Base-by-base conservation (phyloP, 2,329 filamentous ascomycete species). In the Diplodia intermedia region DNA sequence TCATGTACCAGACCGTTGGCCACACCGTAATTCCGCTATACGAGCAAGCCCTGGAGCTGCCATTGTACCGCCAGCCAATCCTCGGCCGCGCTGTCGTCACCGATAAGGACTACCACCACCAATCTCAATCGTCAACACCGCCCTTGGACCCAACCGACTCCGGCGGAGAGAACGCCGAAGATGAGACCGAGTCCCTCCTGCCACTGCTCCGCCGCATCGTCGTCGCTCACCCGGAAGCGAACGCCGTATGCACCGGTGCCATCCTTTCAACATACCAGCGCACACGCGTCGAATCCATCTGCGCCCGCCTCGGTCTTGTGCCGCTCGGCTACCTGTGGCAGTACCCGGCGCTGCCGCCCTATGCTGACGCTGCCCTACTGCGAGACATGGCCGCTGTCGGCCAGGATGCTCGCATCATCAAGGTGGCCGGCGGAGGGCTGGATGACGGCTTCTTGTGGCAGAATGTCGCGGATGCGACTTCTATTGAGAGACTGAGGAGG, bases 1-100 rank as follows among this genome's bases (percentile, higher is more conserved):
- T 95, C 88, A 99, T 99, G 95, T 99, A 98, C 83, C 95, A 99
- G 83, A 99, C 95, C 3, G 92, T 97, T 69, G 95, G 95, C 14
- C 93, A 98, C 79, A 86, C 88, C 68, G 83, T 97, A 20, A 90
- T 98, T 68, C 93, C 94, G 2, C 85, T 97, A 18, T 98, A 97
- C 77, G 89, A 90, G 69, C 79, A 86, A 57, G 93, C 92, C 40
- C 89, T 97, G 1, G 88, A 86, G 0, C 84, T 98, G 40, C 94
- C 94, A 29, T 84, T 99, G 1, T 97, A 95, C 79, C 89, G 95
- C 23, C 87, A 90, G 72, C 83, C 88, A 65, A 97, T 98, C 72
- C 76, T 79, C 1, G 95, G 94, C 50, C 82, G 81, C 5, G 91
- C 92, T 0, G 85, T 91, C 26, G 88, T 93, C 74, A 88, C 87